A percentile compares a stretch with the other conserved stretches of the same genome.
Conservation (phyloP, 2,329 filamentous ascomycete genomes). For the Alternaria novae-zelandiae region DNA sequence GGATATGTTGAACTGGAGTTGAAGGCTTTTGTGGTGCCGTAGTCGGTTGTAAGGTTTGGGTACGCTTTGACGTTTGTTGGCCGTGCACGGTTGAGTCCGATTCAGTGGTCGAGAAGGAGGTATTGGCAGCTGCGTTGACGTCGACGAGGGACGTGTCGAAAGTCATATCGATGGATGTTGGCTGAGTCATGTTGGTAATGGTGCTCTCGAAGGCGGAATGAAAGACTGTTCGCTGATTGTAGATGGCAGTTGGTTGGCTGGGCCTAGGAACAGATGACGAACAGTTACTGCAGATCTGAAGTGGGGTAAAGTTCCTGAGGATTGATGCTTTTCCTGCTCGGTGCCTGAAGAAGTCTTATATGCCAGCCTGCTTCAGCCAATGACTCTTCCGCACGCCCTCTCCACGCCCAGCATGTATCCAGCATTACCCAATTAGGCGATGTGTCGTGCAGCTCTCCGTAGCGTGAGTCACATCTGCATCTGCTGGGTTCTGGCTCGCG, state of each 20-base stretch:
- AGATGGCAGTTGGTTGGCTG: neutral
- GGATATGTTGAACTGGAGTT: conserved; percentile 39
- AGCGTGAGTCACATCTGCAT: conserved; percentile 41
- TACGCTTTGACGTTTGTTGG: conserved; percentile 25
- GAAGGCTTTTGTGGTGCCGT: neutral
- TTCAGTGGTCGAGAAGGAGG: conserved; percentile 47
- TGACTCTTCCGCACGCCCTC: conserved; percentile 21
- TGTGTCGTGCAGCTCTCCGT: conserved; percentile 34
- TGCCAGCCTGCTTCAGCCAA: conserved; percentile 24
- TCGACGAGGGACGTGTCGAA: conserved; percentile 50
- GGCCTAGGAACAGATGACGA: neutral
- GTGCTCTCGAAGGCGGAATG: neutral
- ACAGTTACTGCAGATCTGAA: neutral
- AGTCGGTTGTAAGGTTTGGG: conserved; percentile 4
- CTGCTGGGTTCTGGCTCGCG: conserved; percentile 5
- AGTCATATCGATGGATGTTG: conserved; percentile 43
- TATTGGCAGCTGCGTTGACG: conserved; percentile 26
- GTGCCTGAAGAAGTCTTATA: conserved; percentile 19
- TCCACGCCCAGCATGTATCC: conserved; percentile 20
- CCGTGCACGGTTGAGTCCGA: conserved; percentile 36
- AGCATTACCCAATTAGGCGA: conserved; percentile 28
- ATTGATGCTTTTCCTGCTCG: conserved; percentile 3
- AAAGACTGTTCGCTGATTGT: neutral
- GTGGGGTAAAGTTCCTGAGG: conserved; percentile 12
- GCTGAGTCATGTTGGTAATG: conserved; percentile 42